Evolutionary conservation across 2,329 filamentous ascomycete genomes (phyloP).

Genomic region (Lasiodiplodia hormozganensis): DNA sequence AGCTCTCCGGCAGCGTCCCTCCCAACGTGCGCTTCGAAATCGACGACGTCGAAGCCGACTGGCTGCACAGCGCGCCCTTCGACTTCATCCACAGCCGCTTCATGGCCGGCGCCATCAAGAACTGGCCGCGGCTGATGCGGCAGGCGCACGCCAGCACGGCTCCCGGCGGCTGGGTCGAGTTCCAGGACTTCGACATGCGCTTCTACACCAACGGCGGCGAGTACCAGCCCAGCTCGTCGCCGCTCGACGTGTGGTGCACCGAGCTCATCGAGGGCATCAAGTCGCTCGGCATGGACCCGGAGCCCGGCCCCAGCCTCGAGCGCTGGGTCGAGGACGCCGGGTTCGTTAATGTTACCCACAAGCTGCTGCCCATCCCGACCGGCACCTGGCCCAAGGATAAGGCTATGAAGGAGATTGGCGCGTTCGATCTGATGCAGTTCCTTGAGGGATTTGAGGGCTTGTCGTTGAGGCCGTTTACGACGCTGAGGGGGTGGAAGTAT

Average conservation of each 20-base stretch:
- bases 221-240: conserved; percentile 30
- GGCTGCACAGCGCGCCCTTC: conserved; percentile 38
- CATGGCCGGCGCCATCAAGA: conserved; percentile 34
- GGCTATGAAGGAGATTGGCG: conserved; percentile 38
- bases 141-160: neutral
- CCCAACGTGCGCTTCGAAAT: conserved; percentile 58
- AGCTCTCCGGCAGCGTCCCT: too few species aligned
- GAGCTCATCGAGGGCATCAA: neutral
- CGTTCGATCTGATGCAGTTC: conserved; percentile 38
- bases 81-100: conserved; percentile 36
- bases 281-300: neutral
- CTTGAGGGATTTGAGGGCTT: conserved; percentile 39
- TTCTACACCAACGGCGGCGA: conserved; percentile 10
- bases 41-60: conserved; percentile 52
- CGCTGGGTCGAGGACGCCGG: conserved; percentile 41
- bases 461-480: conserved; percentile 33
- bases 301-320: conserved; percentile 36
- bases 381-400: conserved; percentile 35
- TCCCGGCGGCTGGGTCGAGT: conserved; percentile 36
- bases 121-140: conserved; percentile 37
- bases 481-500: conserved; percentile 34
- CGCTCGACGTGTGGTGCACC: conserved; percentile 30
- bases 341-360: conserved; percentile 44
- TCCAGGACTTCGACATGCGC: conserved; percentile 37
- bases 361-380: conserved; percentile 40